Evolutionary conservation across 306 rosid genomes (phyloP), one percentile per base, ranked within the genome.

Genomic region (Boehmeria nivea): DNA sequence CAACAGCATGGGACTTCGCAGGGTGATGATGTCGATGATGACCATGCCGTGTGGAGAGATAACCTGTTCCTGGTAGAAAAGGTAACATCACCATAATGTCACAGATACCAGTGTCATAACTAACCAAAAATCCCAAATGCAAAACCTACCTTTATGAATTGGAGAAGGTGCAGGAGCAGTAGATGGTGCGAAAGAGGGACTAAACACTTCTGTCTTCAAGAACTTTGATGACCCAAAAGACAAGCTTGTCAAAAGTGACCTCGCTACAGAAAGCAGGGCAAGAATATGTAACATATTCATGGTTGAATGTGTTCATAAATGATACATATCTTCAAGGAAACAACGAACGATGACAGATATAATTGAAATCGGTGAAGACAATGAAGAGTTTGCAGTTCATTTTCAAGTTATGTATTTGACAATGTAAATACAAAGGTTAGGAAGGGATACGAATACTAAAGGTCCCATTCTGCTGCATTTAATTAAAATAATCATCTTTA

Each of bases 91-190:
- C 28, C 43, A 44, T 33, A 54, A 13, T 55, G 50, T 62, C 59
- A 60, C 51, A 16, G 54, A 15, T 40, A 42, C 14, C 43, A 34
- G 19, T 11, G 7, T 19, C 40, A 15, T 43, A 55, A 44, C 23
- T 19, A 68, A 36, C 25, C 42, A 40, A 40, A 11, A 40, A 38
- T 27, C 16, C 20, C 27, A 22, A 57, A 48, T 45, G 34, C 20
- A 59, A 51, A 34, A 50, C 13, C 64, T 66, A 74, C 95, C 91
- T 74, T 56, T 63, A 72, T 56, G 48, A 62, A 44, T 45, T 70
- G 89, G 83, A 78, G 93, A 75, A 45, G 83, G 85, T 60, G 60
- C 72, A 66, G 72, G 85, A 38, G 78, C 64, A 69, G 72, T 52
- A 67, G 61, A 72, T 22, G 85, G 64, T 50, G 66, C 65, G 17